phyloP scores from a whole-genome alignment of 345 rosid species.

The Eucalyptus erythrocorys region DNA sequence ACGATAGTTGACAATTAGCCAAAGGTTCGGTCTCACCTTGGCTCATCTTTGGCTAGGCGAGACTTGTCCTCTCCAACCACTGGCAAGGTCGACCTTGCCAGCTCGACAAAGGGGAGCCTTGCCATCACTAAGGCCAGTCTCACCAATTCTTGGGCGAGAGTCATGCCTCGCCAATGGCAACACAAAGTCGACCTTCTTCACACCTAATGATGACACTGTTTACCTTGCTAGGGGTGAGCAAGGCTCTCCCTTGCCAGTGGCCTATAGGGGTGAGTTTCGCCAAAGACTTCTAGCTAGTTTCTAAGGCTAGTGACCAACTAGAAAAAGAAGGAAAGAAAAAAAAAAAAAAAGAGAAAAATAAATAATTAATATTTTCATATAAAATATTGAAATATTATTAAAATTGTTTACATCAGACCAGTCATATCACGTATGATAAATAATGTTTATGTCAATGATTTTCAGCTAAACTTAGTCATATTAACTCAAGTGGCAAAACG shows the following conservation, averaged over 20 bases:
- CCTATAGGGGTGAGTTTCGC: fast-evolving
- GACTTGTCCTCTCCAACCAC: background rate
- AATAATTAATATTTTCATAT: too few species aligned
- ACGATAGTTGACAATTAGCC: fast-evolving
- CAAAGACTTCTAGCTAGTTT: background rate
- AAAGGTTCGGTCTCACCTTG: background rate
- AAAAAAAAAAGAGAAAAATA: fast-evolving
- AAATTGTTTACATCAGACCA: fast-evolving
- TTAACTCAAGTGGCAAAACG: background rate
- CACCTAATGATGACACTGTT: background rate
- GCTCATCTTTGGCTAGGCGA: background rate
- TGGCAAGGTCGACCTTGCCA: background rate
- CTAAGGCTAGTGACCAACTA: background rate
- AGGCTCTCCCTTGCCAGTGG: fast-evolving
- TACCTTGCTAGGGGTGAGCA: background rate
- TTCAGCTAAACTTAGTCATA: too few species aligned
- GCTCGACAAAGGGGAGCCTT: fast-evolving
- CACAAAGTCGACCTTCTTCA: background rate
- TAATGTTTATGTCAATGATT: fast-evolving
- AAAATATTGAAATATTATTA: too few species aligned
- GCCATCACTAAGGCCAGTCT: fast-evolving
- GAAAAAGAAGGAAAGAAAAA: too few species aligned
- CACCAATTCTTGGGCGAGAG: fast-evolving
- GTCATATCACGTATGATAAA: fast-evolving
- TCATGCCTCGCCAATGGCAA: fast-evolving